phyloP scores from a whole-genome alignment of 192 early-diverging fungal species.

The Gamsiella multidivaricata region DNA sequence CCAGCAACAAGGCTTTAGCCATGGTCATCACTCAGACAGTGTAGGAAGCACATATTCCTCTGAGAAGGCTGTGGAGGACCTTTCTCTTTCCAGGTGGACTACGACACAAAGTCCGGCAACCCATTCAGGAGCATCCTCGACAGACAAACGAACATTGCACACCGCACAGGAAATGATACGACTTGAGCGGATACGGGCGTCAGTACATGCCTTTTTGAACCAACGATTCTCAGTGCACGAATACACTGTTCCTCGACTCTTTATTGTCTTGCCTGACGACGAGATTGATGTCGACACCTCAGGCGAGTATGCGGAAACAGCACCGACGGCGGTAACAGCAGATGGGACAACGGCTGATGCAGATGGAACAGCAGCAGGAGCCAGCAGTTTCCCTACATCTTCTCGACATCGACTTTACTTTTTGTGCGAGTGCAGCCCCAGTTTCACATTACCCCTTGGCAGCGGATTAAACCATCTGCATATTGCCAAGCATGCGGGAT shows the following conservation, averaged over 20 bases:
- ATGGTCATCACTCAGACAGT: background rate
- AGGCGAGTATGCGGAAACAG: background rate
- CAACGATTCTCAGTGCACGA: constrained; percentile 41
- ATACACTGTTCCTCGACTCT: constrained; percentile 42
- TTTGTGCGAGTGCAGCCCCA: constrained; percentile 41
- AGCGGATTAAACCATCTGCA: constrained; percentile 50
- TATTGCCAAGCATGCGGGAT: constrained; percentile 50
- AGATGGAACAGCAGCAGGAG: background rate
- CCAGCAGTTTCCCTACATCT: background rate
- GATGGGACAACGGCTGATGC: background rate
- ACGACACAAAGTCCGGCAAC: too few relatives aligned
- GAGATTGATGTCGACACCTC: background rate
- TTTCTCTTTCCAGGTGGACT: background rate
- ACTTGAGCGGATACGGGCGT: constrained; percentile 22
- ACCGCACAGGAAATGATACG: too few relatives aligned
- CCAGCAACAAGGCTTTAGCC: background rate
- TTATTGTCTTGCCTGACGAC: constrained; percentile 28
- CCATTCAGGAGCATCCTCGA: too few relatives aligned
- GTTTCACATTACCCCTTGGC: constrained; percentile 43
- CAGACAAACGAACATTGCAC: too few relatives aligned
- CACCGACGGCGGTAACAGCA: background rate
- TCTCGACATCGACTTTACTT: constrained; percentile 37
- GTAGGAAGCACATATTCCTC: background rate
- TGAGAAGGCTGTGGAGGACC: constrained; percentile 19
- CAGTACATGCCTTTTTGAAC: constrained; percentile 20